Percentiles rank a stretch among this genome's conserved stretches.
These are phyloP conservation scores for Lolium rigidum DNA, from an alignment of 176 grass and related monocot genomes.

Conservation along the genomic window DNA sequence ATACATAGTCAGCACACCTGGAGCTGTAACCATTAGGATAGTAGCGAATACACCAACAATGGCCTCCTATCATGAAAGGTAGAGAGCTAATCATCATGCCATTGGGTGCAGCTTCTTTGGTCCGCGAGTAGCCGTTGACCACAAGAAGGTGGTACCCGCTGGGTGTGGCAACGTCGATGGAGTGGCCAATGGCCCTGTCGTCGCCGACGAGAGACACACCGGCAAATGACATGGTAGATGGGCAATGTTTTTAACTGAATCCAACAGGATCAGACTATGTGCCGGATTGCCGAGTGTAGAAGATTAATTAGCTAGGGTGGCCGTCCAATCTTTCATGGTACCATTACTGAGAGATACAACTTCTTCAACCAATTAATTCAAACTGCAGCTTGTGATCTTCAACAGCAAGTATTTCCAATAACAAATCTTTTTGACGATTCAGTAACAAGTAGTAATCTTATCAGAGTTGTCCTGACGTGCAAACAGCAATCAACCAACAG, in stretches of 20 bases:
- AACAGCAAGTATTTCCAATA: neutral
- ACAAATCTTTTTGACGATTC: neutral
- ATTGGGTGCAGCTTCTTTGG: neutral
- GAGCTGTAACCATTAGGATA: neutral
- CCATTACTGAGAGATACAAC: neutral
- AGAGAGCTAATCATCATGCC: neutral
- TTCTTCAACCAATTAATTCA: neutral
- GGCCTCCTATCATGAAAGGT: neutral
- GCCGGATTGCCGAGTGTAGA: neutral
- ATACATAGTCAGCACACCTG: fast-evolving
- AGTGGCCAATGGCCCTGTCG: neutral
- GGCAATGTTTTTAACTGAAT: neutral
- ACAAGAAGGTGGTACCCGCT: neutral
- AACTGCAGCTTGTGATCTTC: neutral
- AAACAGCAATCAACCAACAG: neutral
- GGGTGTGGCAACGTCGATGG: neutral
- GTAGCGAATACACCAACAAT: neutral
- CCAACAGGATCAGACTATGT: neutral
- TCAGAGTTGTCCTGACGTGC: neutral
- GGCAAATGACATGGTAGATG: neutral
- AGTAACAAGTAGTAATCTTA: neutral
- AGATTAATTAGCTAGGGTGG: neutral
- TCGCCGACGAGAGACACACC: neutral
- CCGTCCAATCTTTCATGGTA: neutral
- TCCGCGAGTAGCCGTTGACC: neutral